phyloP scores from a whole-genome alignment of 768 basidiomycete genomes.

The Leccinellum albellum region DNA sequence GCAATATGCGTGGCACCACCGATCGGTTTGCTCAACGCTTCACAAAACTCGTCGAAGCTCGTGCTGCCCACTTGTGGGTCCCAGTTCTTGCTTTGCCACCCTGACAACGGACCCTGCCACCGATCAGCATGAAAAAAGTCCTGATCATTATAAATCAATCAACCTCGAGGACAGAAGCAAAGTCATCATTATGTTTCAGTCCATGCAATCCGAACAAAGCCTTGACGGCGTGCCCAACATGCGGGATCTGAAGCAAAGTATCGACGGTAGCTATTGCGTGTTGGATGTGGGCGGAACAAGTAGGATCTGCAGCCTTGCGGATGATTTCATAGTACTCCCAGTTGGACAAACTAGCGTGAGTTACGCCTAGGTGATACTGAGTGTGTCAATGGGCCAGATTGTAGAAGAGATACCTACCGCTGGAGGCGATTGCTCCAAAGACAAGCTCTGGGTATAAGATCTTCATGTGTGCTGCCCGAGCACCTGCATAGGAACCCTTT shows the following conservation, averaged over 20 bases:
- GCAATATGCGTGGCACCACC: slow-evolving; percentile 32
- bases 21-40: slow-evolving; percentile 44
- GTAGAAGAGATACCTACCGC: slow-evolving; percentile 45
- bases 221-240: slow-evolving; percentile 56
- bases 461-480: slow-evolving; percentile 88
- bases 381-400: neutral
- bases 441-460: slow-evolving; percentile 85
- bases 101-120: slow-evolving; percentile 53
- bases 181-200: slow-evolving; percentile 73
- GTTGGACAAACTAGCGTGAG: slow-evolving; percentile 75
- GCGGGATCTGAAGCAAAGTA: slow-evolving; percentile 45
- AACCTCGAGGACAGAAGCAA: slow-evolving; percentile 65
- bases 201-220: slow-evolving; percentile 69
- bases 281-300: slow-evolving; percentile 57
- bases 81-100: slow-evolving; percentile 88
- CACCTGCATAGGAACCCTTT: slow-evolving; percentile 88
- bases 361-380: slow-evolving; percentile 54
- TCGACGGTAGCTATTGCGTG: slow-evolving; percentile 61
- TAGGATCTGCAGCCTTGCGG: slow-evolving; percentile 59
- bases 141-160: slow-evolving; percentile 21
- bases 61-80: slow-evolving; percentile 65
- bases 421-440: slow-evolving; percentile 85
- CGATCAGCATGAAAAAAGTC: slow-evolving; percentile 4
- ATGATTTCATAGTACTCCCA: slow-evolving; percentile 91
- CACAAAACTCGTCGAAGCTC: slow-evolving; percentile 68